Conservation (phyloP, 2,329 filamentous ascomycete genomes). For the Xylaria sp. region DNA sequence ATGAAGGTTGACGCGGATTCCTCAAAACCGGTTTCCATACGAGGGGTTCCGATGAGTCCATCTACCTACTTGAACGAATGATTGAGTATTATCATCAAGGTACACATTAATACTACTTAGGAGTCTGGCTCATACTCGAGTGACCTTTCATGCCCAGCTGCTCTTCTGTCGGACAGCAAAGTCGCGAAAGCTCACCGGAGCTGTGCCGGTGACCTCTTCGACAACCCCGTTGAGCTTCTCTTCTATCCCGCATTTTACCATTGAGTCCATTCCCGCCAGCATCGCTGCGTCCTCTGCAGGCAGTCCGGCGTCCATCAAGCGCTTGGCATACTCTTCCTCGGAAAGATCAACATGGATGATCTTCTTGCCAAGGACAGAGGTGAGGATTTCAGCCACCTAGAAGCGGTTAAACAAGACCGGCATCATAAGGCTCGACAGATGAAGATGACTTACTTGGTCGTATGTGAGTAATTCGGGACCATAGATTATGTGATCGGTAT, state of each 20-base stretch:
- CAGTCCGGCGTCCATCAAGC: conserved; percentile 16
- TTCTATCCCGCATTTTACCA: conserved; percentile 18
- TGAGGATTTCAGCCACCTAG: conserved; percentile 23
- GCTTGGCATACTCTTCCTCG: conserved; percentile 15
- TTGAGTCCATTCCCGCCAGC: conserved; percentile 17
- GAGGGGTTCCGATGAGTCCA: too few species aligned
- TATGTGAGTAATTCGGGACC: conserved; percentile 22
- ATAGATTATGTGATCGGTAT: conserved; percentile 18
- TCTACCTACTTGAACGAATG: too few species aligned
- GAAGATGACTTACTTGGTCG: conserved; percentile 15
- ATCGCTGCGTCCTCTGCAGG: conserved; percentile 20
- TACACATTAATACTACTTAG: not conserved
- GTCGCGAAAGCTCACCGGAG: conserved; percentile 18
- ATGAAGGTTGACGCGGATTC: too few species aligned
- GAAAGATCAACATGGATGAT: conserved; percentile 24
- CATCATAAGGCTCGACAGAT: too few species aligned
- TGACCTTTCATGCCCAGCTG: conserved; percentile 4
- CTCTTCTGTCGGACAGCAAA: conserved; percentile 18
- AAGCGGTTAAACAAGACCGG: not conserved
- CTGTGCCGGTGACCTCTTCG: conserved; percentile 20
- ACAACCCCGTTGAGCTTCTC: conserved; percentile 17
- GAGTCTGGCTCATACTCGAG: not conserved
- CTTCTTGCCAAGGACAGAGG: conserved; percentile 21
- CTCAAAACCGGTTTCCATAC: too few species aligned
- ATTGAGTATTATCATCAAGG: too few species aligned